These are phyloP conservation scores for Candida chauliodis DNA, from an alignment of 805 yeast genomes.

Conservation along the genomic window DNA sequence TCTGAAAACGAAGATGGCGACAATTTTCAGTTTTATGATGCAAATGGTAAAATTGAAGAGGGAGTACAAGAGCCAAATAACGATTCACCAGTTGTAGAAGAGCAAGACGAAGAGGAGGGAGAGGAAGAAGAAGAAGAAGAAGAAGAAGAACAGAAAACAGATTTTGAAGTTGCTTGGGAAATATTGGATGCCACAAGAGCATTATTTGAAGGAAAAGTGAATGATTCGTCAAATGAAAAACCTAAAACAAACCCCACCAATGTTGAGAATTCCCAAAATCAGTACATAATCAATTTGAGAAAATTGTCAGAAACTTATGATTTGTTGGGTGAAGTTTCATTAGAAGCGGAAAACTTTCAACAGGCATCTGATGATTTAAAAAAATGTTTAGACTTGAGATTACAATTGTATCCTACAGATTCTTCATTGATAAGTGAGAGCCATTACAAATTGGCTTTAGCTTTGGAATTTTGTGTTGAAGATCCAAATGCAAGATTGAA, in stretches of 20 bases:
- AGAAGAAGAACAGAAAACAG: constrained; percentile 47
- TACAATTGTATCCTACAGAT: constrained; percentile 46
- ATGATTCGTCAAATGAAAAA: constrained; percentile 11
- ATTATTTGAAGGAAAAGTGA: constrained; percentile 45
- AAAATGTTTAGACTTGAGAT: constrained; percentile 52
- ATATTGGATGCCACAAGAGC: constrained; percentile 75
- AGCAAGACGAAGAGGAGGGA: constrained; percentile 49
- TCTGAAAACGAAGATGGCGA: constrained; percentile 22
- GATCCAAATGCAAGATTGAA: constrained; percentile 42
- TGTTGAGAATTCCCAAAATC: constrained; percentile 30
- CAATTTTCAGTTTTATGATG: constrained; percentile 27
- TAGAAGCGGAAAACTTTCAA: constrained; percentile 82
- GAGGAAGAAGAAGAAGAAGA: constrained; percentile 52
- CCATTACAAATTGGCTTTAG: constrained; percentile 75
- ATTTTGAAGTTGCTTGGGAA: constrained; percentile 88
- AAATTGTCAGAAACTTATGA: constrained; percentile 74
- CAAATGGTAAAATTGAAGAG: constrained; percentile 16
- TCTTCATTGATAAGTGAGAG: constrained; percentile 70
- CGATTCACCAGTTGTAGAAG: constrained; percentile 26
- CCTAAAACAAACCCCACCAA: constrained; percentile 33
- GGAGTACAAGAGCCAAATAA: constrained; percentile 15
- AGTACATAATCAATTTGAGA: constrained; percentile 35
- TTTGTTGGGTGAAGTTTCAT: constrained; percentile 81
- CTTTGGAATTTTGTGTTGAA: constrained; percentile 67
- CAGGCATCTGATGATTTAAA: constrained; percentile 74